Evolutionary conservation across 2,329 filamentous ascomycete species (phyloP).

Genomic region (Tolypocladium amazonense): DNA sequence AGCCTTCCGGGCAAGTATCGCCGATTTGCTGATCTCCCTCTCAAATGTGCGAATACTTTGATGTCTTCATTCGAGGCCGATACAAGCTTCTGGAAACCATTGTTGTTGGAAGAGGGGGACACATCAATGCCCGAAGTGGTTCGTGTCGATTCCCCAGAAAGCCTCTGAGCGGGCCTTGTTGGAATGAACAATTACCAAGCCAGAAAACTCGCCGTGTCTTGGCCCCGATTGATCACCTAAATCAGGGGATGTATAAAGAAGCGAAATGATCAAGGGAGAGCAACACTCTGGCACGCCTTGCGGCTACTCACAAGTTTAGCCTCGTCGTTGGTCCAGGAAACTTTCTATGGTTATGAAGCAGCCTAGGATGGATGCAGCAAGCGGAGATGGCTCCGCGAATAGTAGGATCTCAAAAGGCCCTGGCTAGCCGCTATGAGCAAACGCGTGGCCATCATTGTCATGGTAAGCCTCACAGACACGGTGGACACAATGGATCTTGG

Average conservation of each 20-base stretch:
- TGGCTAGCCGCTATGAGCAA: slow-evolving; percentile 42
- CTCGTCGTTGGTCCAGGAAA: neutral
- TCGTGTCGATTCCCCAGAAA: neutral
- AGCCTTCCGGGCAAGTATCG: slow-evolving; percentile 19
- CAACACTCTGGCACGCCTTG: neutral
- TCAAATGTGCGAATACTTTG: slow-evolving; percentile 11
- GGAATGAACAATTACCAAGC: neutral
- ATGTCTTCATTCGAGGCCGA: neutral
- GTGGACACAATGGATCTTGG: slow-evolving; percentile 39
- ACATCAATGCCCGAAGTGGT: neutral
- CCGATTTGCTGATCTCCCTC: slow-evolving; percentile 21
- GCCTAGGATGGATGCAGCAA: slow-evolving; percentile 35
- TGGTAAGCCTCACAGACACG: slow-evolving; percentile 42
- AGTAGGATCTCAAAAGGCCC: slow-evolving; percentile 38
- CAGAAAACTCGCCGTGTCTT: neutral
- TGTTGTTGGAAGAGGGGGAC: neutral
- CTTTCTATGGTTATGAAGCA: slow-evolving; percentile 12
- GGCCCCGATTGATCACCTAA: neutral
- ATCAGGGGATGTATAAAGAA: neutral
- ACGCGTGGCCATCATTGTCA: slow-evolving; percentile 38
- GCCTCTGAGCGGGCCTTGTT: neutral
- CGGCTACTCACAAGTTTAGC: slow-evolving; percentile 4
- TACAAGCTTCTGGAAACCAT: neutral
- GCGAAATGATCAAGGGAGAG: neutral
- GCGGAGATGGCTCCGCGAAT: slow-evolving; percentile 35